phyloP scores from a whole-genome alignment of 2,329 filamentous ascomycete genomes.

The Aspergillus candidus region DNA sequence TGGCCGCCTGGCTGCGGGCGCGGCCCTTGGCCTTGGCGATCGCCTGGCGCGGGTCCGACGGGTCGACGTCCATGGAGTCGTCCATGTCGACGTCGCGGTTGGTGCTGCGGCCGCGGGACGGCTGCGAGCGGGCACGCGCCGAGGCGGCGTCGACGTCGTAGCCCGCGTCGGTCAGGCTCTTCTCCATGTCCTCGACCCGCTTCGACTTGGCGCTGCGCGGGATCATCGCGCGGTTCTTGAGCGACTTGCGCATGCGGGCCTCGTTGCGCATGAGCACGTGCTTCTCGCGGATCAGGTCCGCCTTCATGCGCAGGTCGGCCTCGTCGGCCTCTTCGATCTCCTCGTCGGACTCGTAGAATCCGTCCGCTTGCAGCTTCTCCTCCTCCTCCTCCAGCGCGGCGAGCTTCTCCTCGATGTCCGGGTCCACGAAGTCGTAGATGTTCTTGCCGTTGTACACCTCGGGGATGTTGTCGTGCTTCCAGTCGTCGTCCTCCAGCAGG shows the following conservation, averaged over 20 bases:
- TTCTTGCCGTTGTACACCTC: slow-evolving; percentile 95
- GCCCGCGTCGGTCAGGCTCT: slow-evolving; percentile 76
- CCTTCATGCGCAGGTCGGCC: slow-evolving; percentile 82
- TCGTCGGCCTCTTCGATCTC: slow-evolving; percentile 84
- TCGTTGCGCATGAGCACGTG: slow-evolving; percentile 87
- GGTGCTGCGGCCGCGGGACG: slow-evolving; percentile 62
- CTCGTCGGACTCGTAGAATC: slow-evolving; percentile 83
- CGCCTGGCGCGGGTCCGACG: slow-evolving; percentile 34
- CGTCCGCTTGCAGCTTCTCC: slow-evolving; percentile 82
- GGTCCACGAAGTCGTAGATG: slow-evolving; percentile 94
- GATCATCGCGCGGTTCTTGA: slow-evolving; percentile 95
- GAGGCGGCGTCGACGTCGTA: slow-evolving; percentile 73
- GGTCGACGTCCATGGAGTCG: slow-evolving; percentile 60
- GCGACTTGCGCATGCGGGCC: slow-evolving; percentile 85
- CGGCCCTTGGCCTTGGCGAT: slow-evolving; percentile 69
- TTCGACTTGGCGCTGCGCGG: slow-evolving; percentile 76
- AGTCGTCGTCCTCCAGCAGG: slow-evolving; percentile 77
- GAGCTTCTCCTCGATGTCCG: slow-evolving; percentile 91
- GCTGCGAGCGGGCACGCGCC: slow-evolving; percentile 62
- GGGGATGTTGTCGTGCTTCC: slow-evolving; percentile 94
- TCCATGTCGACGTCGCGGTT: slow-evolving; percentile 60
- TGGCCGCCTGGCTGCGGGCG: slow-evolving; percentile 49
- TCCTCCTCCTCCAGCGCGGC: slow-evolving; percentile 91
- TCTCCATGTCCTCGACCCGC: slow-evolving; percentile 79
- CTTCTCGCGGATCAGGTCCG: slow-evolving; percentile 93